These are phyloP conservation scores for Solanum peruvianum DNA, from an alignment of 257 asterid genomes.

Conservation along the genomic window DNA sequence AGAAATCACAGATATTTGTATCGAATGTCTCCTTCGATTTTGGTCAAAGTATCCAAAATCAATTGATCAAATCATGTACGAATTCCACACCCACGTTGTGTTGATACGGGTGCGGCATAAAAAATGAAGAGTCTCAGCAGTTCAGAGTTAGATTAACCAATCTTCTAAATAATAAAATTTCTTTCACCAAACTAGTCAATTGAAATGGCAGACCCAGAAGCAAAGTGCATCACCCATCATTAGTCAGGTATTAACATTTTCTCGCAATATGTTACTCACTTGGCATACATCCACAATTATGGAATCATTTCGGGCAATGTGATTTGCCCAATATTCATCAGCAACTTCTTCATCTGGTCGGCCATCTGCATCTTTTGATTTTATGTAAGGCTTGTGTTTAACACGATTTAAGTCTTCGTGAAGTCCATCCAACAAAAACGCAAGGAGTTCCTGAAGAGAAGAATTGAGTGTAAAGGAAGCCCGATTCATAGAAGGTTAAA, in stretches of 20 bases:
- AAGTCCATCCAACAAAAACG: slow-evolving; percentile 97
- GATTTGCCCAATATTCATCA: slow-evolving; percentile 98
- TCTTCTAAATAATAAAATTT: not conserved
- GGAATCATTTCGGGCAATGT: slow-evolving; percentile 97
- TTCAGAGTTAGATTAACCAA: not conserved
- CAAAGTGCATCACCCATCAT: not conserved
- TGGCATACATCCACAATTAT: slow-evolving; percentile 99
- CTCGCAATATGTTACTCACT: slow-evolving; percentile 31
- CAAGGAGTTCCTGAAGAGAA: slow-evolving; percentile 83
- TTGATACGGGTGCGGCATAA: not conserved
- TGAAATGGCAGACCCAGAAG: not conserved
- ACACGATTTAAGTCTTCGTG: slow-evolving; percentile 99
- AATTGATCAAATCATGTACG: not conserved
- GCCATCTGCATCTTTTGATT: slow-evolving; percentile 94
- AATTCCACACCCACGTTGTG: not conserved
- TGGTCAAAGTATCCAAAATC: not conserved
- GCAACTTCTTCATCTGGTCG: slow-evolving; percentile 98
- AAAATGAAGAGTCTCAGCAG: not conserved
- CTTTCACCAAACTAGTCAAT: not conserved
- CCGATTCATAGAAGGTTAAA: not conserved
- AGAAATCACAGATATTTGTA: not conserved
- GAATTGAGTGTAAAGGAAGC: not conserved
- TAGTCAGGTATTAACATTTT: not conserved
- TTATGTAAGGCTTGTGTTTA: slow-evolving; percentile 85
- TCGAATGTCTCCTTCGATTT: not conserved